Base-by-base conservation (phyloP, 192 early-diverging fungal genomes). In the Powellomyces hirtus region DNA sequence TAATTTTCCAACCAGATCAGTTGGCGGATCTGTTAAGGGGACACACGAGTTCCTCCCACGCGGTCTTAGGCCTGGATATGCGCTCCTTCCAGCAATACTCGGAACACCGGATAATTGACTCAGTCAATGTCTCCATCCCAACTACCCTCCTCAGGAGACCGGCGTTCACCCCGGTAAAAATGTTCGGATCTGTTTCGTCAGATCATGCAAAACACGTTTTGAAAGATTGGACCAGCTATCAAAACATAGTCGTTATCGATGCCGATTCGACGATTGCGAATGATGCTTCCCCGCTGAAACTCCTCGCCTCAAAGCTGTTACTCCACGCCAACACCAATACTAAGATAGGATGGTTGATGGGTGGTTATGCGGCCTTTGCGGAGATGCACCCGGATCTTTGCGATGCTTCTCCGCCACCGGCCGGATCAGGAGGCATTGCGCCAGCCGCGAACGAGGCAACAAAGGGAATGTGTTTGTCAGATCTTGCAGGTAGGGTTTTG, bases 81-180 rank as follows among this genome's bases (percentile, higher is more conserved):
- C 88, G 91, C 34, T 75, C 84, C 4, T 87, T 85, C 52, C 73
- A 77, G 8, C 82, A 81, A 10, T 87, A 84, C 63, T 66, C 82
- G 24, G 52, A 64, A 0, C 70, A 77, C 20, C 81, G 78, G 26
- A 83, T 94, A 29, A 63, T 66, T 29, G 66, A 71, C 0, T 86
- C 90, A 7, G 77, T 93, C 30, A 90, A 81, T 66, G 77, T 94
- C 46, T 84, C 80, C 46, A 77, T 89, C 10, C 89, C 92, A 26
- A 88, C 84, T 16, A 92, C 89, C 20, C 79, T 94, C 34, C 75
- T 92, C 38, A 87, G 86, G 63, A 74, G 91, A 52, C 69, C 83
- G 62, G 81, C 86, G 0, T 72, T 89, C 13, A 86, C 42, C 4
- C 35, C 61, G 7, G 49, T 33, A 8, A 90, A 55, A 84, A 82